A percentile compares a stretch with the other conserved stretches of the same genome.
Conservation (phyloP, 139 green algal species). For the Closterium sp. region DNA sequence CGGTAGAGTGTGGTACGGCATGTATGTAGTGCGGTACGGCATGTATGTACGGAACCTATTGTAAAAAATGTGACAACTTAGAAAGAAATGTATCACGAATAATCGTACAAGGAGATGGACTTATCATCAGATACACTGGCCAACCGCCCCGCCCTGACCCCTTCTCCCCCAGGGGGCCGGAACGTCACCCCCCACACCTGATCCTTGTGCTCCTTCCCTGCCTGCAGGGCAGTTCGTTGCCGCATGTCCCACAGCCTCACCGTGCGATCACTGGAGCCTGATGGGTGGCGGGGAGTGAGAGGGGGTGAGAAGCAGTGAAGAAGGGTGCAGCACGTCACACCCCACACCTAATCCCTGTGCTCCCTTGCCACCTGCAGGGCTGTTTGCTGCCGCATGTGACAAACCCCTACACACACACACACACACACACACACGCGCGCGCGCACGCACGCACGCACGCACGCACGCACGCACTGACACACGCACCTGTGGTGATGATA, state of each 20-base stretch:
- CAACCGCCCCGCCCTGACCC: conserved; percentile 3
- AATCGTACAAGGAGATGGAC: conserved; percentile 55
- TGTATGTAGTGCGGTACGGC: too few relatives aligned
- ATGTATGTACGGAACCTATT: too few relatives aligned
- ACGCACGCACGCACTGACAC: too few relatives aligned
- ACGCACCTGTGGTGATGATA: too few relatives aligned
- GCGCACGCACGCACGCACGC: too few relatives aligned
- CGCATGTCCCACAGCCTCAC: conserved; percentile 87
- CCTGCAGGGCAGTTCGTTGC: conserved; percentile 68
- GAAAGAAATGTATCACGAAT: conserved; percentile 39
- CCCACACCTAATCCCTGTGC: not conserved
- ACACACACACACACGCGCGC: too few relatives aligned
- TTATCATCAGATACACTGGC: conserved; percentile 53
- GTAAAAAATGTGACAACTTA: too few relatives aligned
- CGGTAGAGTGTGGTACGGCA: too few relatives aligned
- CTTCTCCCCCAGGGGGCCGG: not conserved
- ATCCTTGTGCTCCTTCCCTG: not conserved
- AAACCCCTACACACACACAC: too few relatives aligned
- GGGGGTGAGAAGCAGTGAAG: too few relatives aligned
- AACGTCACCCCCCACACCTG: conserved; percentile 29
- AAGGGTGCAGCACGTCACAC: not conserved
- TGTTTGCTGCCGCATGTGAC: too few relatives aligned
- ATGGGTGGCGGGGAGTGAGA: not conserved
- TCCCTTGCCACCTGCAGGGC: not conserved
- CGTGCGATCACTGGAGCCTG: conserved; percentile 49